Conservation (phyloP, 2,329 filamentous ascomycete genomes). For the Chaetomiaceae sp. region DNA sequence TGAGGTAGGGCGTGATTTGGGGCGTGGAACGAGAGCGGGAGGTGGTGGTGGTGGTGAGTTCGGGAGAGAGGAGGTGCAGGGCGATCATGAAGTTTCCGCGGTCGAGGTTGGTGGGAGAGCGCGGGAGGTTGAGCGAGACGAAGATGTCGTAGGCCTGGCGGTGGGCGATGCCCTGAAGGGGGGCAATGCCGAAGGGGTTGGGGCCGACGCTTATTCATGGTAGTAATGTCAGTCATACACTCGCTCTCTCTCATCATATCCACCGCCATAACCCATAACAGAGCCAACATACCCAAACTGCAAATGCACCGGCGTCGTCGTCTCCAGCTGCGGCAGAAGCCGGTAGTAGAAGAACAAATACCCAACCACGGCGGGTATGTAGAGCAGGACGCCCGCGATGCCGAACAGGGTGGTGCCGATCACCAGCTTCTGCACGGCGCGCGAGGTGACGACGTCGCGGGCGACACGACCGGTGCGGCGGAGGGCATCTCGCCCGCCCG, state of each 20-base stretch:
- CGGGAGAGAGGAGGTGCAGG: conserved; percentile 57
- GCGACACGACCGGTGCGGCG: not conserved
- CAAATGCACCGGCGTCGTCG: conserved; percentile 48
- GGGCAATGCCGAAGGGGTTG: conserved; percentile 50
- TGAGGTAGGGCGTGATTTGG: conserved; percentile 1
- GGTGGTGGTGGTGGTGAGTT: not conserved
- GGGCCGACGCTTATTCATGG: conserved; percentile 37
- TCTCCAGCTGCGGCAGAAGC: conserved; percentile 52
- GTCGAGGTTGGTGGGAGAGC: conserved; percentile 67
- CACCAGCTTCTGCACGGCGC: conserved; percentile 45
- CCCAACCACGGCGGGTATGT: conserved; percentile 44
- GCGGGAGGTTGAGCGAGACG: conserved; percentile 70
- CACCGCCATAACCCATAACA: not conserved
- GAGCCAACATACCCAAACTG: conserved; percentile 50
- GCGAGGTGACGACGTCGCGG: conserved; percentile 31
- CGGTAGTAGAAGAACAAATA: conserved; percentile 52
- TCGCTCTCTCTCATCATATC: too few species aligned
- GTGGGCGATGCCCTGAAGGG: conserved; percentile 53
- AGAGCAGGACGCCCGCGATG: conserved; percentile 39
- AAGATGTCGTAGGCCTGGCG: conserved; percentile 81
- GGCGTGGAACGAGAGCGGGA: not conserved
- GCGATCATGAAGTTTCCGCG: conserved; percentile 95
- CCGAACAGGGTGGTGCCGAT: conserved; percentile 44
- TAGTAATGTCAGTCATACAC: not conserved
- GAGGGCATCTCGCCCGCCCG: not conserved